A percentile compares a stretch with the other conserved stretches of the same genome.
phyloP scores from a whole-genome alignment of 441 rosid genomes.

The Adansonia rubrostipa region DNA sequence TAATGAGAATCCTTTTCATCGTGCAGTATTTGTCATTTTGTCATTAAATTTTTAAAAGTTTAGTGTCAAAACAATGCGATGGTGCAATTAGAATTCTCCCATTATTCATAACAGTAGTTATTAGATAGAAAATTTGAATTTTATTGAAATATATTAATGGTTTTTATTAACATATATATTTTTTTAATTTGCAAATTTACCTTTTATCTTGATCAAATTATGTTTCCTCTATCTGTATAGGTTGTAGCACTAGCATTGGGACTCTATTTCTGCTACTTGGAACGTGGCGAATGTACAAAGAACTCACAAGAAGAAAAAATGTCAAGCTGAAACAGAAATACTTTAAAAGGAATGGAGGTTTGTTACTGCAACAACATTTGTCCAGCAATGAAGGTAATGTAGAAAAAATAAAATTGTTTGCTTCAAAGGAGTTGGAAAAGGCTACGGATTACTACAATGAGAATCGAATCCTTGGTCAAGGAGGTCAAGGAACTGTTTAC shows the following conservation, averaged over 20 bases:
- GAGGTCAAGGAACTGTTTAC: conserved; percentile 33
- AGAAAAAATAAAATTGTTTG: conserved; percentile 28
- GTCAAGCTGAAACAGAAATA: not conserved
- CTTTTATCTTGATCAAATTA: too few relatives aligned
- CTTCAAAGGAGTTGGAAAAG: conserved; percentile 17
- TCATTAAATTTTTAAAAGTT: too few relatives aligned
- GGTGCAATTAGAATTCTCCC: too few relatives aligned
- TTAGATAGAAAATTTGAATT: too few relatives aligned
- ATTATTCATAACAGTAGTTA: too few relatives aligned
- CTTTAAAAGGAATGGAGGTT: not conserved
- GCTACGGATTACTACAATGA: conserved; percentile 19
- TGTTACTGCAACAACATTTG: not conserved
- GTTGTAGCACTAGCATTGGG: not conserved
- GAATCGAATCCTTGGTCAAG: conserved; percentile 35
- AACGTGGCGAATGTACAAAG: not conserved
- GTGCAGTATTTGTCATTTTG: too few relatives aligned
- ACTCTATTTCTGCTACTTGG: not conserved
- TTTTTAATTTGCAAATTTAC: too few relatives aligned
- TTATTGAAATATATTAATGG: not conserved
- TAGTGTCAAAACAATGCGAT: too few relatives aligned
- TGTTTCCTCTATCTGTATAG: not conserved
- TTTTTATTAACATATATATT: too few relatives aligned
- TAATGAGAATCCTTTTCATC: too few relatives aligned
- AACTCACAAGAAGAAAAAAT: not conserved
- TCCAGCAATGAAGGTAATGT: not conserved